Base-by-base conservation (phyloP, 116 monocot species). In the Cymodocea nodosa region DNA sequence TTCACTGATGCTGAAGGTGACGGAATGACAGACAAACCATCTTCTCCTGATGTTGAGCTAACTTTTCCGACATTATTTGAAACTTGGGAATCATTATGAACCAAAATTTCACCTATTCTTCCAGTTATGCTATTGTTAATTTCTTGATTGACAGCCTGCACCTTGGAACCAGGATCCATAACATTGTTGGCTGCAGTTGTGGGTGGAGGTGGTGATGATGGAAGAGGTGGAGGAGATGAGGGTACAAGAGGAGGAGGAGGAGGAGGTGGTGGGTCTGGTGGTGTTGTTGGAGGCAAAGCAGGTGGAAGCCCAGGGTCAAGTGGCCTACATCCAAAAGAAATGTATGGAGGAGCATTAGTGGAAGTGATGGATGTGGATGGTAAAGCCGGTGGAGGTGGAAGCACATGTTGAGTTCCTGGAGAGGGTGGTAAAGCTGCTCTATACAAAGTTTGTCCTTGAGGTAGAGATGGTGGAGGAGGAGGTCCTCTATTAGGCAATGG, bases 341-440 rank as follows among this genome's bases (percentile, higher is more conserved):
- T 23, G 20, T 23, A 15, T 24, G 39, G 62, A 17, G 62, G 9
- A 18, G 34, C 36, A 22, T 15, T 65, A 14, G 25, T 0, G 10
- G 65, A 20, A 48, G 23, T 1, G 20, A 64, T 12, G 23, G 64
- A 64, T 64, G 20, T n/a, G n/a, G n/a, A n/a, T n/a, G n/a, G 9
- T 63, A 48, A 19, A 65, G 65, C 50, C 0, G 40, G 51, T 65
- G 65, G 65, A 44, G 65, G 50, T 25, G 65, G 65, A 65, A 11
- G 65, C 5, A 51, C 15, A 30, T 65, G 65, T 12, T 65, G 51
- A 65, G 25, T 51, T 17, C 50, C 65, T 15, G 50, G 50, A 65
- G 49, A 23, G 7, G 16, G 40, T 51, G 22, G 65, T 11, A 25
- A 50, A 65, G 17, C 16, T 40, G 18, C 14, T 17, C 51, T 65